A percentile compares a stretch with the other conserved stretches of the same genome.
Conservation (phyloP, 805 yeast genomes). For the Ogataea minuta region DNA sequence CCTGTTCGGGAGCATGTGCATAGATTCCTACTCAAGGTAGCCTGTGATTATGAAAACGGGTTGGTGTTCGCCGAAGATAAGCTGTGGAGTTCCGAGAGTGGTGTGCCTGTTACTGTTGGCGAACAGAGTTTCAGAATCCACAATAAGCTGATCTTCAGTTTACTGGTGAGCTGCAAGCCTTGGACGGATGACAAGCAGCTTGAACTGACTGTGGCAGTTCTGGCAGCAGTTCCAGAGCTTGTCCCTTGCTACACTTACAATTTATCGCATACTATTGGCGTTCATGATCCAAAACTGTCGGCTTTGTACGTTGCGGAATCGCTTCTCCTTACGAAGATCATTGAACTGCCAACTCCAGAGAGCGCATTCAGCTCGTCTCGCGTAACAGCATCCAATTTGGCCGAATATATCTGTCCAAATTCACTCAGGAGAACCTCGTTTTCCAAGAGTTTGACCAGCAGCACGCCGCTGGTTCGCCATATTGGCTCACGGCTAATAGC, state of each 20-base stretch:
- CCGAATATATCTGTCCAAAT: constrained; percentile 63
- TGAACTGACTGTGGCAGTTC: constrained; percentile 48
- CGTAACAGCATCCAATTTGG: constrained; percentile 30
- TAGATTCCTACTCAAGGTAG: constrained; percentile 46
- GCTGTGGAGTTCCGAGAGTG: constrained; percentile 27
- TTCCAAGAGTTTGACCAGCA: constrained; percentile 54
- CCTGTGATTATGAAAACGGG: constrained; percentile 51
- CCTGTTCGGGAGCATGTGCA: constrained; percentile 39
- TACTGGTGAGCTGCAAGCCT: constrained; percentile 69
- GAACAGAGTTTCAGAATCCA: constrained; percentile 55
- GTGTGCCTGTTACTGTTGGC: constrained; percentile 47
- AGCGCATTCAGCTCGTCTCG: constrained; percentile 20
- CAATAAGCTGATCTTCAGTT: constrained; percentile 63
- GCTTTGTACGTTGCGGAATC: constrained; percentile 83
- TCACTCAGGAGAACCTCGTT: constrained; percentile 59
- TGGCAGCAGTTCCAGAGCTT: constrained; percentile 62
- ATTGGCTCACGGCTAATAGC: constrained; percentile 59
- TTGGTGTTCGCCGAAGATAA: constrained; percentile 46
- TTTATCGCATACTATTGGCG: constrained; percentile 56
- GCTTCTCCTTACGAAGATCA: constrained; percentile 54
- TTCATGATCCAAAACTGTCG: constrained; percentile 74
- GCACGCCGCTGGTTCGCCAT: constrained; percentile 54
- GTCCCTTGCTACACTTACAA: constrained; percentile 66
- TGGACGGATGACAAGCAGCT: constrained; percentile 73
- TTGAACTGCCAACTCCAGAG: constrained; percentile 55